These are phyloP conservation scores for Ettlia oleoabundans DNA, from an alignment of 139 green algal species.

Conservation along the genomic window DNA sequence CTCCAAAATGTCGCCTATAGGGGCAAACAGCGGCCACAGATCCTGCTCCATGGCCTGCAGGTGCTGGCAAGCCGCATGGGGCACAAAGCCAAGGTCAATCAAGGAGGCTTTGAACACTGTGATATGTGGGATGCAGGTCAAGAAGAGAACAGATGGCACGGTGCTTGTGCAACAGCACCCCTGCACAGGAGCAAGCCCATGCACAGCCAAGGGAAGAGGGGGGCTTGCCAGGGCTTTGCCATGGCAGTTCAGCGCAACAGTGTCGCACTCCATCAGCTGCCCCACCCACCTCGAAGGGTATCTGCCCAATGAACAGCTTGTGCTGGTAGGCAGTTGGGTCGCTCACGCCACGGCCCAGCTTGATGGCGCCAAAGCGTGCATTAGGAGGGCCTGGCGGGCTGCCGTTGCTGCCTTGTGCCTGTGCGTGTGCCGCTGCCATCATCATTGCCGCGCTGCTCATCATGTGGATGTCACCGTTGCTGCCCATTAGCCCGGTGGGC, in stretches of 20 bases:
- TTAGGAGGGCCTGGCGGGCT: neutral
- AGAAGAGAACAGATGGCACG: too few relatives aligned
- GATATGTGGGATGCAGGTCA: too few relatives aligned
- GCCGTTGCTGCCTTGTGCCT: neutral
- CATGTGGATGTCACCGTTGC: conserved; percentile 10
- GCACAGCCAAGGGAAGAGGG: neutral
- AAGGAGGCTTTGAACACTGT: too few relatives aligned
- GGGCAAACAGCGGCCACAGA: conserved; percentile 67
- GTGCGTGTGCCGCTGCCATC: conserved; percentile 23
- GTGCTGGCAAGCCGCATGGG: too few relatives aligned
- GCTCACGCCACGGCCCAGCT: conserved; percentile 47
- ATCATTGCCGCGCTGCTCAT: conserved; percentile 30
- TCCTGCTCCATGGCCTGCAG: conserved; percentile 61
- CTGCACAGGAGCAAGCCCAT: neutral
- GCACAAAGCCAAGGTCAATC: too few relatives aligned
- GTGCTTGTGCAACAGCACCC: neutral
- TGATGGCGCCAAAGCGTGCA: conserved; percentile 24
- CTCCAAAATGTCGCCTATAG: conserved; percentile 74
- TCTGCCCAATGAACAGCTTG: conserved; percentile 68
- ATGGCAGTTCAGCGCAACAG: neutral
- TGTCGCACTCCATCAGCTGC: too few relatives aligned
- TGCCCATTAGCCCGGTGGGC: conserved; percentile 1
- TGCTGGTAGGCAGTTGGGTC: conserved; percentile 43
- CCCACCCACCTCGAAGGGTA: conserved; percentile 52
- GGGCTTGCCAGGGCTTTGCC: neutral